phyloP scores from a whole-genome alignment of 2,329 filamentous ascomycete species.

The Dothideomycetidae sp. region DNA sequence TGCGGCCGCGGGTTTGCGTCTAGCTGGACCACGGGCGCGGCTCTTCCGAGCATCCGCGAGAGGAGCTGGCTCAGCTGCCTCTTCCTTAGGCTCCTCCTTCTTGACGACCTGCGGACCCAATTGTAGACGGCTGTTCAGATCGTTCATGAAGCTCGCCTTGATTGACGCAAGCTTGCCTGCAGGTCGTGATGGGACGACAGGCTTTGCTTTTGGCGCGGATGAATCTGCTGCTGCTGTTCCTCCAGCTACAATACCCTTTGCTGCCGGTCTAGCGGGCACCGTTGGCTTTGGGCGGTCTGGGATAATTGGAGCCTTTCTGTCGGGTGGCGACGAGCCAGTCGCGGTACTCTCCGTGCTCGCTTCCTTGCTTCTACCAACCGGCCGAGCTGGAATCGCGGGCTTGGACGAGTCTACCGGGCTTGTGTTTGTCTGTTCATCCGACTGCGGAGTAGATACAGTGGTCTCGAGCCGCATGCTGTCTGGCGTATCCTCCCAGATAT shows the following conservation, averaged over 20 bases:
- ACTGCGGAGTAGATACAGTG: conserved; percentile 40
- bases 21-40: conserved; percentile 72
- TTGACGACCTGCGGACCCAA: conserved; percentile 62
- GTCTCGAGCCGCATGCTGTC: conserved; percentile 70
- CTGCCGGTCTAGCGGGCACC: conserved; percentile 46
- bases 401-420: conserved; percentile 8
- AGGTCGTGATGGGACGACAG: conserved; percentile 64
- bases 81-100: conserved; percentile 47
- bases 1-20: conserved; percentile 51
- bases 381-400: conserved; percentile 20
- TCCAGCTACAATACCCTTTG: conserved; percentile 25
- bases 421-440: conserved; percentile 22
- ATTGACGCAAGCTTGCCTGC: conserved; percentile 80
- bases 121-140: conserved; percentile 78
- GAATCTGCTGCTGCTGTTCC: conserved; percentile 22
- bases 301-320: conserved; percentile 38
- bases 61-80: conserved; percentile 55
- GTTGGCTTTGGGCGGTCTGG: conserved; percentile 50
- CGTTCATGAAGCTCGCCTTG: conserved; percentile 82
- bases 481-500: conserved; percentile 89
- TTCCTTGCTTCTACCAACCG: conserved; percentile 18
- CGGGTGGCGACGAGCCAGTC: conserved; percentile 31
- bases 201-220: conserved; percentile 55
- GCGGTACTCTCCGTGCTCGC: conserved; percentile 11
- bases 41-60: conserved; percentile 80